Evolutionary conservation across 2,329 filamentous ascomycete species (phyloP).

Genomic region (Fusarium xyrophilum): DNA sequence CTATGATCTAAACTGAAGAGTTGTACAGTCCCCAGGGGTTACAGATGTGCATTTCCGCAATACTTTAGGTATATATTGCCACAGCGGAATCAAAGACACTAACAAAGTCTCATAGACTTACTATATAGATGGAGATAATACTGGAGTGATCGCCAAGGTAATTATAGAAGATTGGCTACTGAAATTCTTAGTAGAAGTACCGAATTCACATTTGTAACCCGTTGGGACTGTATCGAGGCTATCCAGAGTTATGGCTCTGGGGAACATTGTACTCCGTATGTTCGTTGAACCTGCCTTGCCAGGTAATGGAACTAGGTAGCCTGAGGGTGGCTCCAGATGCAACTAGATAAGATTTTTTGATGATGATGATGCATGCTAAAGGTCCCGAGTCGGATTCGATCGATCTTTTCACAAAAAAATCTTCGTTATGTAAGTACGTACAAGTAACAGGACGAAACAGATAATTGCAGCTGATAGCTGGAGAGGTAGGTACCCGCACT

Average conservation of each 20-base stretch:
- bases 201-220: too few relatives aligned
- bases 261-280: not conserved
- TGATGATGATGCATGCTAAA: not conserved
- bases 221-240: not conserved
- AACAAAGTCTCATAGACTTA: too few relatives aligned
- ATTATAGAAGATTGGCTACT: too few relatives aligned
- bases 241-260: not conserved
- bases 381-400: constrained; percentile 3
- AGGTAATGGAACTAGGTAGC: not conserved
- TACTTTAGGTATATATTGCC: too few relatives aligned
- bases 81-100: too few relatives aligned
- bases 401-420: not conserved
- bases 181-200: too few relatives aligned
- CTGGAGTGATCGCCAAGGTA: too few relatives aligned
- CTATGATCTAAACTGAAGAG: constrained; percentile 4
- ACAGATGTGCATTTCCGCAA: too few relatives aligned
- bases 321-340: not conserved
- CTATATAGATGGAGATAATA: too few relatives aligned
- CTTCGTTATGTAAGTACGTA: not conserved
- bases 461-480: not conserved
- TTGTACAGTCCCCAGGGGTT: too few relatives aligned
- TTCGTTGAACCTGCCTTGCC: constrained; percentile 2
- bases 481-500: not conserved
- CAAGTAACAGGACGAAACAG: not conserved
- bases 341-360: not conserved